Base-by-base conservation (phyloP, 2,329 filamentous ascomycete species). In the Chaetomium strumarium region DNA sequence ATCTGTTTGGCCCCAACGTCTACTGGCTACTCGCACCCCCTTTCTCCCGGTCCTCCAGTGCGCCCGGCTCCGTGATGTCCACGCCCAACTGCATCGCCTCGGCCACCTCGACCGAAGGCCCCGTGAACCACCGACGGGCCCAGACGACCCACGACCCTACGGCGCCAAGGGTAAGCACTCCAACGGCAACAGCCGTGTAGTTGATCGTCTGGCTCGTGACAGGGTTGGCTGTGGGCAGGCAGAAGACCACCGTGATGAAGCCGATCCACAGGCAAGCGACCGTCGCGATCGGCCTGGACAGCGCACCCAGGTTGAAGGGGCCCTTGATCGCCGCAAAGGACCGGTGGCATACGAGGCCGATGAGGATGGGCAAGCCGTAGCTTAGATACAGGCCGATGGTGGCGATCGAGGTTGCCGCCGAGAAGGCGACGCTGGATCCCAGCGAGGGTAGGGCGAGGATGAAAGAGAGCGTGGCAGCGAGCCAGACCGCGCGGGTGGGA, bases 111-210 rank as follows among this genome's bases (percentile, higher is more conserved):
- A 70, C 67, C n/a, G 75, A 70, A 1, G 79, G 79, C 0, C 79
- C 79, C 0, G 72, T 75, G 55, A 81, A 82, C 78, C 78, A 82
- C 40, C 66, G 71, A 33, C 67, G 67, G 1, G 79, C 79, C 70
- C 73, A 78, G 2, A 79, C 2, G 2, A 78, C 40, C 79, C 79
- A 83, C 13, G 67, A 70, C 0, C 64, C 68, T 17, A 76, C 66
- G 1, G 73, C 67, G 34, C 73, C 75, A 1, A 79, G 58, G 0
- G 69, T 70, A 42, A 82, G 76, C 51, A 82, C 80, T 0, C 78
- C 79, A 4, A 83, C 79, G 0, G 79, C 79, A 0, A 82, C 79
- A 0, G 76, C 75, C 0, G 79, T 80, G 59, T 83, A 83, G 58
- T 83, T 83, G 19, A 83, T 63, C 4, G 78, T 80, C 66, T 81